These are phyloP conservation scores for Aspergillus wentii DNA, from an alignment of 495 filamentous ascomycete species.

Conservation along the genomic window DNA sequence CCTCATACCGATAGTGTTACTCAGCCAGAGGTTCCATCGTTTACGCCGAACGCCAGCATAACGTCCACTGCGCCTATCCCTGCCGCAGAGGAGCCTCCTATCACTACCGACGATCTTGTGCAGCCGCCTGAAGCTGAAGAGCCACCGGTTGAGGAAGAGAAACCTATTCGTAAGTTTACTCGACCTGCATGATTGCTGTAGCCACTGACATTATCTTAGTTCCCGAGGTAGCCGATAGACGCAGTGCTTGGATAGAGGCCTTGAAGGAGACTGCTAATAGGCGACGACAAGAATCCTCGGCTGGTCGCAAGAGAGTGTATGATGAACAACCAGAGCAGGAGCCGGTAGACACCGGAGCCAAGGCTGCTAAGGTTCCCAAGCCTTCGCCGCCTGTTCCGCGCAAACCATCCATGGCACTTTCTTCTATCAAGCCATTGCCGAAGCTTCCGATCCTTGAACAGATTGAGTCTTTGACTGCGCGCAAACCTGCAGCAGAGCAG, in stretches of 20 bases:
- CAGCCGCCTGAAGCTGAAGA: background rate
- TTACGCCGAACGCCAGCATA: background rate
- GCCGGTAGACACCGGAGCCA: conserved; percentile 13
- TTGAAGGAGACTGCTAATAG: conserved; percentile 15
- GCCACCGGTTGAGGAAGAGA: background rate
- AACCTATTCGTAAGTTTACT: background rate
- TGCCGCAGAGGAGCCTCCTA: background rate
- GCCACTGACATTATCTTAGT: conserved; percentile 3
- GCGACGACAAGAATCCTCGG: conserved; percentile 13
- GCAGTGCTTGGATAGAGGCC: conserved; percentile 15
- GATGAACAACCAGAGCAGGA: conserved; percentile 13
- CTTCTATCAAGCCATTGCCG: conserved; percentile 30
- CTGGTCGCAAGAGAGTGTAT: conserved; percentile 18
- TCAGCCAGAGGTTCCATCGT: background rate
- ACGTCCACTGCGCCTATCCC: background rate
- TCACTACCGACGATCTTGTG: background rate
- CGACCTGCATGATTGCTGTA: background rate
- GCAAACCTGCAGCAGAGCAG: conserved; percentile 15
- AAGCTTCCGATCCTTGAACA: conserved; percentile 35
- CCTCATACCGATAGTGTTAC: background rate
- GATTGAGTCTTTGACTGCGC: conserved; percentile 21
- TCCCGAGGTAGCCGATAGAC: conserved; percentile 8
- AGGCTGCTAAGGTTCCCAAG: conserved; percentile 19
- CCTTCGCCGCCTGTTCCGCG: conserved; percentile 5
- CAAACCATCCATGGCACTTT: conserved; percentile 30